Base-by-base conservation (phyloP, 805 yeast genomes). In the Suhomyces faveliae region DNA sequence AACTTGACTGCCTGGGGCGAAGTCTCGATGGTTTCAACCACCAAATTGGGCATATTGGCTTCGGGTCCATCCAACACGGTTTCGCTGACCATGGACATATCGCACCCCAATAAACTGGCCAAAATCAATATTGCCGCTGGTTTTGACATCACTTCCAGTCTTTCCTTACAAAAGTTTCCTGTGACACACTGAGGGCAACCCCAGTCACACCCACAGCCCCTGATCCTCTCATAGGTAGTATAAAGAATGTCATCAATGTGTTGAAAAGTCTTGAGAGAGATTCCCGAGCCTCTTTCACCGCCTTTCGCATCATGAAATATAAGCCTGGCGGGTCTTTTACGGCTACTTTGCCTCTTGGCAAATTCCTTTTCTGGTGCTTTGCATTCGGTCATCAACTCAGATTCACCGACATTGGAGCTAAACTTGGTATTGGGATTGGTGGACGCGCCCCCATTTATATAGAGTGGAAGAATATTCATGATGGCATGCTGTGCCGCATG, bases 361-460 rank as follows among this genome's bases (percentile, higher is more conserved):
- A 92, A 88, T 61, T 94, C 99, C 58, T 94, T 94, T 54, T 90
- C 96, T 0, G 99, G 97, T 0, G 98, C 97, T 59, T 94, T 94
- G 66, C 99, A 94, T 64, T 94, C 99, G 0, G 98, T 89, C 40
- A 79, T 80, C 11, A 94, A 76, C 56, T 94, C 99, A 2, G 73
- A 55, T 37, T 68, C 71, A 0, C 72, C 73, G 2, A 67, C 52
- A 33, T 48, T 61, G 1, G 70, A 62, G 9, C 54, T 52, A 45
- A 61, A 67, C 24, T 64, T 55, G 9, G 60, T 65, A 45, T 68
- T 65, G 0, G 72, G 69, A 33, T 64, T 58, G 6, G 71, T 62
- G 54, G 83, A 86, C 3, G 80, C 77, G 0, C 89, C 87, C 13
- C 88, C 83, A 10, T 83, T 81, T 4, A 90, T 81, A 50, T 80